phyloP scores from a whole-genome alignment of 1,139 yeast genomes.

The Kazachstania sp. region DNA sequence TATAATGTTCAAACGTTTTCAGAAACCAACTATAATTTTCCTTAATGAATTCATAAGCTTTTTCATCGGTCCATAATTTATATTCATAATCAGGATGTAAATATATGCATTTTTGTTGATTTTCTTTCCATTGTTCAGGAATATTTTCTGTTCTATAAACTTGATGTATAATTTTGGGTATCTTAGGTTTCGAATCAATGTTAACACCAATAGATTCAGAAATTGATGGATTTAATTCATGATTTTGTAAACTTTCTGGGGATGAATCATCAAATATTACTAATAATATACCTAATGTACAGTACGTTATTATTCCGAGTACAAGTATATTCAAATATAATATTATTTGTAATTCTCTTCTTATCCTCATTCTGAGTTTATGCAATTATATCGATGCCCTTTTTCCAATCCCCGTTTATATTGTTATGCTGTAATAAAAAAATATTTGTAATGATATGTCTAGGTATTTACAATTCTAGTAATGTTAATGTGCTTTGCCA shows the following conservation, averaged over 20 bases:
- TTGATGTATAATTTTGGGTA: conserved; percentile 90
- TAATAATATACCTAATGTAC: conserved; percentile 67
- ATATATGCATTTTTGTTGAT: conserved; percentile 68
- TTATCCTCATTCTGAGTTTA: conserved; percentile 22
- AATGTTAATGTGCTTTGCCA: no score
- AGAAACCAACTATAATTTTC: conserved; percentile 83
- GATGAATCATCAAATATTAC: conserved; percentile 65
- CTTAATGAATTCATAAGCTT: conserved; percentile 68
- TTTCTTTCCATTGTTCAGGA: conserved; percentile 73
- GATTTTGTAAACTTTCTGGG: conserved; percentile 51
- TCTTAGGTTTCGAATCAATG: conserved; percentile 33
- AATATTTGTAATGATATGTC: no score
- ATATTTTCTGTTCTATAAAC: conserved; percentile 73
- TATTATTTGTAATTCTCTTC: conserved; percentile 53
- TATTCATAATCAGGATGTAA: conserved; percentile 83
- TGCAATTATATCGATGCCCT: background rate
- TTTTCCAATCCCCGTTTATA: no score
- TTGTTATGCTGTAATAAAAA: no score
- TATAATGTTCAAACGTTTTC: conserved; percentile 65
- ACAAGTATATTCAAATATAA: conserved; percentile 51
- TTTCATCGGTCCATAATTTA: conserved; percentile 83
- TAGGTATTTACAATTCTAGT: no score
- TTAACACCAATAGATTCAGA: conserved; percentile 23
- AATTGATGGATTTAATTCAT: conserved; percentile 46
- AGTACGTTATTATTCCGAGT: conserved; percentile 51